Evolutionary conservation across 2,329 filamentous ascomycete genomes (phyloP).

Genomic region (Mycogone perniciosa): DNA sequence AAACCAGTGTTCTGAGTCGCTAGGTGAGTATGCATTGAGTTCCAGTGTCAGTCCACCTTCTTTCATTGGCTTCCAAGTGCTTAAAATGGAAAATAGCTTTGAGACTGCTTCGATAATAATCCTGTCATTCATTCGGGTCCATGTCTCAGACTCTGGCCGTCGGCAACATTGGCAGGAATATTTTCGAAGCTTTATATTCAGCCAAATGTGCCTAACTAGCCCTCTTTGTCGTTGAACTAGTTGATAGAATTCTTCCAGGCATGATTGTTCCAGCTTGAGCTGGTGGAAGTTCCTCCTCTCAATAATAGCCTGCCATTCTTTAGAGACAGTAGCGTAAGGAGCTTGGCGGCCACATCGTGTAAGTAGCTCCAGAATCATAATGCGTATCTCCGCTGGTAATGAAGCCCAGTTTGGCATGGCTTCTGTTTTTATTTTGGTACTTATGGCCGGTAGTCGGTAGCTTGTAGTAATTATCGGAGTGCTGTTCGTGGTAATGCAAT

Average conservation of each 20-base stretch:
- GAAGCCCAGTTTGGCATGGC: slow-evolving; percentile 12
- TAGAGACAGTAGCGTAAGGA: slow-evolving; percentile 28
- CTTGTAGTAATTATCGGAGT: no score
- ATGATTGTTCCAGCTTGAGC: slow-evolving; percentile 21
- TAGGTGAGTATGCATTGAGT: slow-evolving; percentile 27
- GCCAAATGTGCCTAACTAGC: slow-evolving; percentile 24
- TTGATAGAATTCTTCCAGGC: slow-evolving; percentile 19
- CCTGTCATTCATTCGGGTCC: background rate
- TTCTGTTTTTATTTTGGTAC: background rate
- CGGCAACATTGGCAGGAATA: slow-evolving; percentile 21
- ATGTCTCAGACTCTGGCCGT: background rate
- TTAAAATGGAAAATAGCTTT: slow-evolving; percentile 27
- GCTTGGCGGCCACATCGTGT: slow-evolving; percentile 24
- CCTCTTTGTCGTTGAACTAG: slow-evolving; percentile 15
- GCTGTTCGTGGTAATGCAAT: no score
- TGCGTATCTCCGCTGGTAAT: slow-evolving; percentile 26
- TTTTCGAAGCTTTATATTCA: slow-evolving; percentile 24
- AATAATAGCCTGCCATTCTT: slow-evolving; percentile 28
- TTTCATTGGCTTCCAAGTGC: slow-evolving; percentile 20
- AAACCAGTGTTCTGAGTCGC: slow-evolving; percentile 30
- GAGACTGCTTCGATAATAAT: slow-evolving; percentile 19
- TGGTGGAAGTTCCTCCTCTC: slow-evolving; percentile 24
- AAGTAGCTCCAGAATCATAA: slow-evolving; percentile 24
- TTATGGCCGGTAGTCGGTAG: no score
- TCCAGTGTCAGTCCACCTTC: slow-evolving; percentile 24